Percentiles rank a stretch among this genome's conserved stretches.
Conservation (phyloP, 2,329 filamentous ascomycete species). For the Hypoxylon rubiginosum region DNA sequence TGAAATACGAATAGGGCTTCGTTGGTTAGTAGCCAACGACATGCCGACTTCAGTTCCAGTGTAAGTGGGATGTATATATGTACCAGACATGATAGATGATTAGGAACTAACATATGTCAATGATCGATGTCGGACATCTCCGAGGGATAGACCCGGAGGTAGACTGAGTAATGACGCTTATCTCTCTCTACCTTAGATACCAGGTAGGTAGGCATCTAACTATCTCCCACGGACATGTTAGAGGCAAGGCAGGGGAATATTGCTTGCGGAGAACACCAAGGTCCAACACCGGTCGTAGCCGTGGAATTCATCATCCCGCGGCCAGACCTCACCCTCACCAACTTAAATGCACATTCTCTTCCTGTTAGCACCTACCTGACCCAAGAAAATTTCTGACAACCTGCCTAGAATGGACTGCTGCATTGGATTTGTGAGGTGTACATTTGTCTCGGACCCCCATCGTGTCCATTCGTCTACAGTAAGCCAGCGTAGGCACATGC, state of each 20-base stretch:
- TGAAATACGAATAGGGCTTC: not conserved
- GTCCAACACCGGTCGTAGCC: conserved; percentile 6
- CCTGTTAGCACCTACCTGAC: conserved; percentile 15
- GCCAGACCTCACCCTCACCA: conserved; percentile 23
- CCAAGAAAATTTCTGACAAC: conserved; percentile 21
- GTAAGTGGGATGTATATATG: conserved; percentile 11
- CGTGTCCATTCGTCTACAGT: conserved; percentile 25
- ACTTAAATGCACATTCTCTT: conserved; percentile 3
- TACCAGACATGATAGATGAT: conserved; percentile 21
- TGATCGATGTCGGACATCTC: conserved; percentile 14
- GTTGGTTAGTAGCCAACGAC: conserved; percentile 16
- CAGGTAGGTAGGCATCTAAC: too few species aligned
- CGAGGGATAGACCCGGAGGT: conserved; percentile 21
- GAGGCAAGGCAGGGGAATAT: conserved; percentile 6
- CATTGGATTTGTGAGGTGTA: conserved; percentile 22
- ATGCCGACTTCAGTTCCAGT: conserved; percentile 3
- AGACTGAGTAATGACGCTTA: conserved; percentile 3
- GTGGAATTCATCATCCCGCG: conserved; percentile 32
- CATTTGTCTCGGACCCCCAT: conserved; percentile 27
- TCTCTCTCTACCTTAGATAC: conserved; percentile 4
- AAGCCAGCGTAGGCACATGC: conserved; percentile 27
- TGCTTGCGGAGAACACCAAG: conserved; percentile 20
- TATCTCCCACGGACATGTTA: conserved; percentile 4
- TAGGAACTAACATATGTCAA: not conserved
- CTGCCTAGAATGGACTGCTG: conserved; percentile 31